Conservation (phyloP, 495 filamentous ascomycete species). For the Penicillium cosmopolitanum region DNA sequence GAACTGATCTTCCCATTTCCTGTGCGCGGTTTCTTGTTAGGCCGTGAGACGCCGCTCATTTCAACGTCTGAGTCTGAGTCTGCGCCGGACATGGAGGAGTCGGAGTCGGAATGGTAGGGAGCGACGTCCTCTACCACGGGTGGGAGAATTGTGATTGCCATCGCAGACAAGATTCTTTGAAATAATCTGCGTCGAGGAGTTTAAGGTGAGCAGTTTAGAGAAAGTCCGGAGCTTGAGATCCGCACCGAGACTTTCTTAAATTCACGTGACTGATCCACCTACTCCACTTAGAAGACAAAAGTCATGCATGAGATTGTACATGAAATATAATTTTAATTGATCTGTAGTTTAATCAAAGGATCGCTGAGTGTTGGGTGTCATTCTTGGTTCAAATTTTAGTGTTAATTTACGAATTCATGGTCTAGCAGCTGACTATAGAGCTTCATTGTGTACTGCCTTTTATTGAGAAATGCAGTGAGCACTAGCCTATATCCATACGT, state of each 20-base stretch:
- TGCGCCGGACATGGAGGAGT: constrained; percentile 57
- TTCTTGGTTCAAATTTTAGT: not conserved
- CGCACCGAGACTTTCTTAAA: constrained; percentile 25
- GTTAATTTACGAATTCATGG: no score
- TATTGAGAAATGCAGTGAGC: no score
- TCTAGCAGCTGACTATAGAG: no score
- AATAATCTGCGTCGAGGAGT: constrained; percentile 4
- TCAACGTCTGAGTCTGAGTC: constrained; percentile 68
- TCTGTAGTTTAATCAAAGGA: no score
- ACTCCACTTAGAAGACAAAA: not conserved
- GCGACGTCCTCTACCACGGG: constrained; percentile 54
- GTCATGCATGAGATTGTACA: no score
- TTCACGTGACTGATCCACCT: constrained; percentile 25
- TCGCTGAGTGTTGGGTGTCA: not conserved
- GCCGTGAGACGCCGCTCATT: constrained; percentile 45
- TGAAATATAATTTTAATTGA: not conserved
- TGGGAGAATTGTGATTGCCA: constrained; percentile 82
- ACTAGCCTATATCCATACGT: no score
- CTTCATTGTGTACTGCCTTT: no score
- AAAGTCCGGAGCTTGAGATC: constrained; percentile 10
- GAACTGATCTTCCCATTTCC: constrained; percentile 33
- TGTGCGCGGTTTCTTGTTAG: constrained; percentile 45
- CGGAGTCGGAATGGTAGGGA: constrained; percentile 33
- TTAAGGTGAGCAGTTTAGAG: not conserved
- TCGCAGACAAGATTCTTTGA: constrained; percentile 31